These are phyloP conservation scores for Trichomonas tenax DNA, from an alignment of 208 protist species.

Conservation along the genomic window DNA sequence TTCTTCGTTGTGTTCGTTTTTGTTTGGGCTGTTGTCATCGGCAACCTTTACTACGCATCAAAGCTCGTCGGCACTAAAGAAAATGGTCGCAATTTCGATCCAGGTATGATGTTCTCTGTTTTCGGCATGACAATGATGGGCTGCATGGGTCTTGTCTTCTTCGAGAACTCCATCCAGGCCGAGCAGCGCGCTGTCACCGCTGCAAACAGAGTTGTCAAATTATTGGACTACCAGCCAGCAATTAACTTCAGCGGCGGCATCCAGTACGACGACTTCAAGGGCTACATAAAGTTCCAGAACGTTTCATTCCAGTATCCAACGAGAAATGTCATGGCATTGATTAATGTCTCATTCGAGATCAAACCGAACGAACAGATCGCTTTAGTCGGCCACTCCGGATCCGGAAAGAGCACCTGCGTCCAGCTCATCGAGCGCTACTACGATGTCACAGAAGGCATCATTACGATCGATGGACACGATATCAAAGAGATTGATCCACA, in stretches of 20 bases:
- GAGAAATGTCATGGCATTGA: neutral
- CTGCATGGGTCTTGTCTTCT: neutral
- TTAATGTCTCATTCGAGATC: conserved; percentile 26
- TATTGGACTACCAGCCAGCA: neutral
- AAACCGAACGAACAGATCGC: conserved; percentile 22
- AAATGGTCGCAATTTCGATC: neutral
- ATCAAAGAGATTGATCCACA: conserved; percentile 53
- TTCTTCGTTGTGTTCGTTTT: neutral
- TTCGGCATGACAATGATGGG: neutral
- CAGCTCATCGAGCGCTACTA: conserved; percentile 76
- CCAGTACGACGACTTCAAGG: neutral
- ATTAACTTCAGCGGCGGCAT: neutral
- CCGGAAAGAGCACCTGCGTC: conserved; percentile 34
- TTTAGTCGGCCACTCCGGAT: conserved; percentile 26
- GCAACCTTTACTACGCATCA: neutral
- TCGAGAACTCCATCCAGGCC: neutral
- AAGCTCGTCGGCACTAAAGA: neutral
- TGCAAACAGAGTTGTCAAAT: neutral
- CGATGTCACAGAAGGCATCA: conserved; percentile 59
- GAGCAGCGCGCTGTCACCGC: neutral
- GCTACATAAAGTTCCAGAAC: neutral
- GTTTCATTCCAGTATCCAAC: conserved; percentile 7
- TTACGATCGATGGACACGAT: conserved; percentile 73
- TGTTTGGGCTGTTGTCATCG: neutral
- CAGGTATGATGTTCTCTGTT: neutral